phyloP scores from a whole-genome alignment of 2,329 filamentous ascomycete species.

The Coniochaeta pulveracea region DNA sequence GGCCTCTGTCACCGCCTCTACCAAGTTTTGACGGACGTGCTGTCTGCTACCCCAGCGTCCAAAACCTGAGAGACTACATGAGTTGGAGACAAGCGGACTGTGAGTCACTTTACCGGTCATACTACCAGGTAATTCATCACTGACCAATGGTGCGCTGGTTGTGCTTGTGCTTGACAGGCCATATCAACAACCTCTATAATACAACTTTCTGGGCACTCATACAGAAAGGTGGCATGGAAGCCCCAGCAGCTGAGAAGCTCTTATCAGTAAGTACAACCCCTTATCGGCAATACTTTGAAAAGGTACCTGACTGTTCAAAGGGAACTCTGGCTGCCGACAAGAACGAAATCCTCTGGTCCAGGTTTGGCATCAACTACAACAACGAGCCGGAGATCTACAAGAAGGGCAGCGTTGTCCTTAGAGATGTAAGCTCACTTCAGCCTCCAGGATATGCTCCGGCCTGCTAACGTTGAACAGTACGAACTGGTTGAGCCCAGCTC shows the following conservation, averaged over 20 bases:
- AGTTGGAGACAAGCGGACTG: conserved; percentile 97
- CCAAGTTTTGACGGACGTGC: conserved; percentile 90
- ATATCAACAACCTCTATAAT: conserved; percentile 98
- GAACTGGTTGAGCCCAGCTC: conserved; percentile 52
- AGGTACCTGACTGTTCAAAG: conserved; percentile 25
- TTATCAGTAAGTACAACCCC: conserved; percentile 48
- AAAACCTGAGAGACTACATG: conserved; percentile 86
- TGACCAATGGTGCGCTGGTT: background rate
- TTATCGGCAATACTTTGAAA: background rate
- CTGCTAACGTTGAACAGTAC: conserved; percentile 35
- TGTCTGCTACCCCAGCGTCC: conserved; percentile 74
- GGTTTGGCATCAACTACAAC: conserved; percentile 93
- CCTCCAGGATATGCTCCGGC: background rate
- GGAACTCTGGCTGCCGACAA: conserved; percentile 81
- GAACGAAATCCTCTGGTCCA: conserved; percentile 87
- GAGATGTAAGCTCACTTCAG: conserved; percentile 47
- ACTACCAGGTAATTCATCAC: no score
- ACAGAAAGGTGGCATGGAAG: conserved; percentile 61
- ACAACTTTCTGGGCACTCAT: conserved; percentile 92
- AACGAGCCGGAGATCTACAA: conserved; percentile 87
- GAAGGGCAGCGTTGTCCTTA: conserved; percentile 84
- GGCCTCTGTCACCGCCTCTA: conserved; percentile 57
- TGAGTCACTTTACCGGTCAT: conserved; percentile 33
- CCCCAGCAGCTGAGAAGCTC: conserved; percentile 68
- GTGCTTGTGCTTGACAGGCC: conserved; percentile 49